phyloP scores from a whole-genome alignment of 1,284 basidiomycete genomes.

The Leccinum variabile region DNA sequence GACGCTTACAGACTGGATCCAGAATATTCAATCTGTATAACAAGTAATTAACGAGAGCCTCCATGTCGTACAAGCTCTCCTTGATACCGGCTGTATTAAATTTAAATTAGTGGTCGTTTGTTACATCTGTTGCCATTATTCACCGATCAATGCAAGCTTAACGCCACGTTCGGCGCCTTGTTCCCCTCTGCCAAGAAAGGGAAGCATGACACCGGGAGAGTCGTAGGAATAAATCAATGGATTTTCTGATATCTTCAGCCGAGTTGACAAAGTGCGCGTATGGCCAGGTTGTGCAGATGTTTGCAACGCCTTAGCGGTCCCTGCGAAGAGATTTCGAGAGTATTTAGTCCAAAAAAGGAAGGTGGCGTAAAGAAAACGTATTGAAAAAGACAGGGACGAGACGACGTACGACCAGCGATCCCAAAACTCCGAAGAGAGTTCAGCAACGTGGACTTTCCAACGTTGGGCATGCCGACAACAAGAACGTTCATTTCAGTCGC shows the following conservation, averaged over 20 bases:
- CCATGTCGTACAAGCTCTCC: conserved; percentile 86
- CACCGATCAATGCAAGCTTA: conserved; percentile 92
- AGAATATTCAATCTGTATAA: conserved; percentile 85
- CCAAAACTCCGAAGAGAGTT: conserved; percentile 91
- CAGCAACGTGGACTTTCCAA: conserved; percentile 93
- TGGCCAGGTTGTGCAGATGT: conserved; percentile 90
- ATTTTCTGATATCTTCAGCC: conserved; percentile 76
- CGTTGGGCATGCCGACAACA: conserved; percentile 98
- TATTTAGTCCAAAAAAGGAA: conserved; percentile 5
- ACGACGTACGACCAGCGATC: conserved; percentile 74
- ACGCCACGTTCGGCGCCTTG: conserved; percentile 88
- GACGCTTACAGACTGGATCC: conserved; percentile 62
- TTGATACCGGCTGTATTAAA: conserved; percentile 82
- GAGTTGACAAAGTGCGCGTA: conserved; percentile 81
- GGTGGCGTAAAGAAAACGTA: not conserved
- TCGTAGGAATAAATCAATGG: conserved; percentile 93
- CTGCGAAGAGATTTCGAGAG: conserved; percentile 28
- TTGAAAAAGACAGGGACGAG: not conserved
- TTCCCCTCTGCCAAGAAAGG: conserved; percentile 86
- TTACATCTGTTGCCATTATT: conserved; percentile 20
- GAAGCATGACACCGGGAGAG: conserved; percentile 96
- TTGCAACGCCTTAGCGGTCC: conserved; percentile 81
- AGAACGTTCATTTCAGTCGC: conserved; percentile 81
- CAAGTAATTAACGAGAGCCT: conserved; percentile 84
- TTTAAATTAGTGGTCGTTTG: conserved; percentile 9